Base-by-base conservation (phyloP, 2,329 filamentous ascomycete genomes). In the Aspergillus sp. region DNA sequence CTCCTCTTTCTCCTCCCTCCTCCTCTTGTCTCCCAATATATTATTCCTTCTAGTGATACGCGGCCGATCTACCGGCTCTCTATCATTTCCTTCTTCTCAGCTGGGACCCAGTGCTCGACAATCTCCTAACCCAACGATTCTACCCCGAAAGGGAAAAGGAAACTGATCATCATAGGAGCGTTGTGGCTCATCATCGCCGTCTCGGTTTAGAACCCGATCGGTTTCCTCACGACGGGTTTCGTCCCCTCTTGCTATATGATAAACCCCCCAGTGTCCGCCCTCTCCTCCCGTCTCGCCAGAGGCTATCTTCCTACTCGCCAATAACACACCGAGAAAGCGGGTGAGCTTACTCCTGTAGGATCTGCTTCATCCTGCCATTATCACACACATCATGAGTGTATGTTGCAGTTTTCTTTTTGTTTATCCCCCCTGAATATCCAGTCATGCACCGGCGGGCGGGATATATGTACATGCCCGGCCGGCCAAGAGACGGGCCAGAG, bases 371-470 rank as follows among this genome's bases (percentile, higher is more conserved):
- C 28, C 12, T 7, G 32, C 13, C 21, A 39, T 9, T 23, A 52
- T 36, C 12, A 36, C 12, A 36, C 32, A 36, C 32, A 43, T 39
- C 10, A 67, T 66, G 65, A 66, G 60, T 63, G 65, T 67, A 67
- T 53, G 65, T 63, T 32, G 25, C 13, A 30, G 32, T 12, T 13
- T 30, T 7, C 41, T 25, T n/a, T 19, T 23, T 28, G 25, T 28
- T 28, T 28, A 28, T 28, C 2, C 25, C 25, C 25, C 25, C 54
- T 13, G 32, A 36, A 5, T 36, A 30, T 50, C 41, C 7, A 32
- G 21, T 45, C 45, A n/a, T 30, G 51, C 21, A 39, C 23, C 17
- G 38, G 53, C 15, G 25, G n/a, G 39, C 15, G 38, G 28, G 30
- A 45, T 41, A 13, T 17, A 36, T 23, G 21, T 55, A 10, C 13